Evolutionary conservation across 768 basidiomycete species (phyloP), one percentile per base, ranked within the genome.

Genomic region (Dioszegia aurantiaca): DNA sequence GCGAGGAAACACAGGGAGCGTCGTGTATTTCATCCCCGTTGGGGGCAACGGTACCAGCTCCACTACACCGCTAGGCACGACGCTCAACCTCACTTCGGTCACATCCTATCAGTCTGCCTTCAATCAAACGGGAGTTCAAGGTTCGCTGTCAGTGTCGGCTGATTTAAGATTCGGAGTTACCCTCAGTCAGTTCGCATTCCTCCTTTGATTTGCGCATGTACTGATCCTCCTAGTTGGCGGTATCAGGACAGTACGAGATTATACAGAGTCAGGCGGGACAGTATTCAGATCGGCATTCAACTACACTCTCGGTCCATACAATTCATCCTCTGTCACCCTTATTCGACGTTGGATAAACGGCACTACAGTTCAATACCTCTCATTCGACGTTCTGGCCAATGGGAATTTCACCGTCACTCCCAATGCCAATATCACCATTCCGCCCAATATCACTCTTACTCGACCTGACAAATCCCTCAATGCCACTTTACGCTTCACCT

Each of bases 191-290:
- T 60, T 3, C 12, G 14, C 55, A n/a, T 24, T 17, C 30, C 24
- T n/a, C 44, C 44, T 30, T 21, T 19, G 4, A 33, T 6, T 6
- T 43, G 47, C 4, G n/a, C n/a, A 21, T 27, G 6, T 54, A 6
- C 27, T 41, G 36, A 40, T 10, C 44, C 41, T 45, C 19, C 49
- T n/a, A 33, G 65, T 80, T 40, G 80, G 80, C 19, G 75, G 78
- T 26, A 79, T 81, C 1, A 70, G 80, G 14, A 80, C 80, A 14
- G 68, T 81, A 67, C 69, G 80, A 61, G 79, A 81, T 64, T 80
- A 80, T 55, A 79, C 79, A 45, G 80, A 80, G 63, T 53, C 49
- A n/a, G 64, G 65, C 17, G 60, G 65, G 33, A 63, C 58, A 24
- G 60, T 63, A 24, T 59, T 61, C 46, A 73, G 80, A 58, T 71